These are phyloP conservation scores for Filosporella fistucella DNA, from an alignment of 495 filamentous ascomycete genomes.

Conservation along the genomic window DNA sequence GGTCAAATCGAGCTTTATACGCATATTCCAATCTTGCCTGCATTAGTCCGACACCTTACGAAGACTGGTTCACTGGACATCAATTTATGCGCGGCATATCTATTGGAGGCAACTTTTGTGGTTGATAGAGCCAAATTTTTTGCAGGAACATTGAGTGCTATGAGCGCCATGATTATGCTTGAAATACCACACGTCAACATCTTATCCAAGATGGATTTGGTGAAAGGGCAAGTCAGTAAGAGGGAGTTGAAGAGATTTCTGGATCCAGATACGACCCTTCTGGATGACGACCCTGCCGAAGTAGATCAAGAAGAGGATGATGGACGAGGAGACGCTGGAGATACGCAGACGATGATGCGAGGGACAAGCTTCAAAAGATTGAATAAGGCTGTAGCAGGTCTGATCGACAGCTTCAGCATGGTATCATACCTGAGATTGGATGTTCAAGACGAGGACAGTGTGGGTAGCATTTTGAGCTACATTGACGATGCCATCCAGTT, in stretches of 20 bases:
- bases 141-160: conserved; percentile 87
- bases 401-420: conserved; percentile 98
- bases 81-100: conserved; percentile 89
- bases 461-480: conserved; percentile 85
- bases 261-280: conserved; percentile 70
- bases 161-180: conserved; percentile 98
- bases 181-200: conserved; percentile 95
- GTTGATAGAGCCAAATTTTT: conserved; percentile 96
- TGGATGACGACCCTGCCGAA: conserved; percentile 67
- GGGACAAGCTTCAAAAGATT: conserved; percentile 72
- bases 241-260: conserved; percentile 83
- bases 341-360: conserved; percentile 67
- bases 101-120: conserved; percentile 92
- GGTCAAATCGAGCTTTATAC: conserved; percentile 99
- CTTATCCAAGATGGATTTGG: conserved; percentile 93
- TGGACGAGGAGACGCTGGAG: conserved; percentile 27
- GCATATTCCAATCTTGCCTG: conserved; percentile 87
- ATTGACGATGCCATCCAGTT: conserved; percentile 96
- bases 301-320: conserved; percentile 30
- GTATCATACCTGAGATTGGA: conserved; percentile 90
- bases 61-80: conserved; percentile 78
- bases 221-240: conserved; percentile 76
- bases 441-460: conserved; percentile 89
- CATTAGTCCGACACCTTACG: conserved; percentile 76
- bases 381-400: conserved; percentile 77